These are phyloP conservation scores for Boletus subparvulus DNA, from an alignment of 768 basidiomycete species.

Conservation along the genomic window DNA sequence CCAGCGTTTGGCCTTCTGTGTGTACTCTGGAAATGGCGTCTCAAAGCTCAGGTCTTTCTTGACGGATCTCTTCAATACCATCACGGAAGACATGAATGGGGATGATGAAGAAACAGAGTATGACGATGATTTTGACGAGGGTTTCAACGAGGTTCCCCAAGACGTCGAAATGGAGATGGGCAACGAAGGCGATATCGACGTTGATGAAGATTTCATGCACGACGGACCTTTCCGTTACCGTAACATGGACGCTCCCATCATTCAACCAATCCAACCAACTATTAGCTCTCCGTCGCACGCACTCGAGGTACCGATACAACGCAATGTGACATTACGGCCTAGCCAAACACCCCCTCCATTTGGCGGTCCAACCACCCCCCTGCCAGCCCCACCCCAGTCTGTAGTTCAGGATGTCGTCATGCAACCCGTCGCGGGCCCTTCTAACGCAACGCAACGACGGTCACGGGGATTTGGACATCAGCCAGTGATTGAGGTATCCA, in stretches of 20 bases:
- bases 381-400: constrained; percentile 4
- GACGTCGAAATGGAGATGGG: constrained; percentile 36
- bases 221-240: constrained; percentile 32
- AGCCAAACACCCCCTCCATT: constrained; percentile 4
- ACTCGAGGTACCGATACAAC: constrained; percentile 33
- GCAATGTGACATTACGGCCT: constrained; percentile 26
- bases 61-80: constrained; percentile 70
- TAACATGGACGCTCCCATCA: constrained; percentile 5
- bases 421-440: constrained; percentile 34
- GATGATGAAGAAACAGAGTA: constrained; percentile 68
- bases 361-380: constrained; percentile 1
- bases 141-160: constrained; percentile 31
- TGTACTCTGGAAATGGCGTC: constrained; percentile 93
- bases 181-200: constrained; percentile 42
- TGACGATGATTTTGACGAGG: constrained; percentile 45
- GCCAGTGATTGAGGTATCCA: constrained; percentile 62
- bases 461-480: constrained; percentile 45
- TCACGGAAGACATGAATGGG: constrained; percentile 66
- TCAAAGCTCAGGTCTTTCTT: constrained; percentile 77
- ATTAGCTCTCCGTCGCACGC: constrained; percentile 11
- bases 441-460: constrained; percentile 40
- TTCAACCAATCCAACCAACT: constrained; percentile 15
- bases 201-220: constrained; percentile 44
- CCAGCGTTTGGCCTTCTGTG: constrained; percentile 90
- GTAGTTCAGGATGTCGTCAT: constrained; percentile 29